Percentiles rank a stretch among this genome's conserved stretches.
These are phyloP conservation scores for Ophiostoma montium DNA, from an alignment of 2,329 filamentous ascomycete species.

Conservation along the genomic window DNA sequence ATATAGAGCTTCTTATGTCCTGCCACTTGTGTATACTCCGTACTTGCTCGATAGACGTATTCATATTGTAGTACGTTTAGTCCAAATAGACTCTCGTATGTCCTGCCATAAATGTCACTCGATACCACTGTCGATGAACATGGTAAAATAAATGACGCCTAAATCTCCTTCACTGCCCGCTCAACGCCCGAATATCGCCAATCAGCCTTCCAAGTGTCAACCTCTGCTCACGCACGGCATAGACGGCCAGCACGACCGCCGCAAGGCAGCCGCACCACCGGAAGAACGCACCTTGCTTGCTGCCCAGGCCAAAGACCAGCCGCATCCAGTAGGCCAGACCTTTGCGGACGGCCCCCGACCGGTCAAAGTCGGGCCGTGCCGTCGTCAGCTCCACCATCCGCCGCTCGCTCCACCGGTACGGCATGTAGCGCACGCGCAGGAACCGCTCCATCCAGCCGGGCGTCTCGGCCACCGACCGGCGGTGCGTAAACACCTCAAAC, in stretches of 20 bases:
- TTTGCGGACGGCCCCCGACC: constrained; percentile 37
- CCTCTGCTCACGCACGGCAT: constrained; percentile 15
- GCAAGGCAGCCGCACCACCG: constrained; percentile 30
- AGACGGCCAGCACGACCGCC: constrained; percentile 23
- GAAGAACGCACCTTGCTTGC: constrained; percentile 31
- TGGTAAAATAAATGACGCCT: too few relatives aligned
- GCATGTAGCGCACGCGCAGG: constrained; percentile 54
- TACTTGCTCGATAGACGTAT: too few relatives aligned
- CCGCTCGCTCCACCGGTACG: constrained; percentile 36
- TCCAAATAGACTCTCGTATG: too few relatives aligned
- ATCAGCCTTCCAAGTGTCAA: constrained; percentile 1
- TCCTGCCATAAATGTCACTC: too few relatives aligned
- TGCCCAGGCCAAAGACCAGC: constrained; percentile 34
- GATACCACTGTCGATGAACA: too few relatives aligned
- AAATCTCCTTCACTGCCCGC: too few relatives aligned
- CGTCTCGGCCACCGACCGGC: constrained; percentile 41
- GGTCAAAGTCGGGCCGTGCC: constrained; percentile 45
- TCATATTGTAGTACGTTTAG: too few relatives aligned
- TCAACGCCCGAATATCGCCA: too few relatives aligned
- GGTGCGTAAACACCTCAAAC: constrained; percentile 54
- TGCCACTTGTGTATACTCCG: too few relatives aligned
- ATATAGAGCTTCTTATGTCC: too few relatives aligned
- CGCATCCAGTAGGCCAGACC: constrained; percentile 40
- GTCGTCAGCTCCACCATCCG: constrained; percentile 29
- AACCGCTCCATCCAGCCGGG: constrained; percentile 54